Percentiles rank a stretch among this genome's conserved stretches.
Conservation (phyloP, 148 eudicot species). For the Persicaria tinctoria region DNA sequence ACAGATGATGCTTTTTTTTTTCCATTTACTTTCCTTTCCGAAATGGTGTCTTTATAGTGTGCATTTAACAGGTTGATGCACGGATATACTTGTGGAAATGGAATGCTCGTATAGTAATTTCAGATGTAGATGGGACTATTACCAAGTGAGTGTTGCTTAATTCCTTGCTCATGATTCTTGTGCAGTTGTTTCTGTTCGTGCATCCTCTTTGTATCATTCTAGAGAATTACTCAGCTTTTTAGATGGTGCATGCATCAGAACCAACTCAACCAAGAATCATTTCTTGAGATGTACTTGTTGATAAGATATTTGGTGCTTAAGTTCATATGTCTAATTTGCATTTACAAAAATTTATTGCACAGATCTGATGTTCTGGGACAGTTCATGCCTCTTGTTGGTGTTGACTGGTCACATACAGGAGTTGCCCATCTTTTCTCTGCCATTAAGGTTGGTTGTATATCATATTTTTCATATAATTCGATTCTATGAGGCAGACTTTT, state of each 20-base stretch:
- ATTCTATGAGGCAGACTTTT: neutral
- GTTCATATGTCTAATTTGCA: neutral
- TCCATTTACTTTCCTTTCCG: neutral
- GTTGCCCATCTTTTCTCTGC: slow-evolving; percentile 95
- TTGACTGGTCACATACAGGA: slow-evolving; percentile 90
- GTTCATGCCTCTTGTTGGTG: slow-evolving; percentile 95
- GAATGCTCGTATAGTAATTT: slow-evolving; percentile 76
- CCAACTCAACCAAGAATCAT: neutral
- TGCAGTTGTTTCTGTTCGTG: neutral
- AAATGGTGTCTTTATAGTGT: neutral
- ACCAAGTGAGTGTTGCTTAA: slow-evolving; percentile 55
- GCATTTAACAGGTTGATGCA: slow-evolving; percentile 72
- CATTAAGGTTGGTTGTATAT: slow-evolving; percentile 59
- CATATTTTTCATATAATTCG: neutral
- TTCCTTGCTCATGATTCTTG: neutral
- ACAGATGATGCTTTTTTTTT: slow-evolving; percentile 3
- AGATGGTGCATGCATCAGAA: neutral
- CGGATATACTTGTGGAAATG: slow-evolving; percentile 90
- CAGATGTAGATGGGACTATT: slow-evolving; percentile 99
- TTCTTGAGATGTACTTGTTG: neutral
- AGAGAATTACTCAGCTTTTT: no score
- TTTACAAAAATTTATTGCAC: slow-evolving; percentile 13
- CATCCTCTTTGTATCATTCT: neutral
- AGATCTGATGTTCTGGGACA: slow-evolving; percentile 99
- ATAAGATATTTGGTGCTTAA: neutral